Base-by-base conservation (phyloP, 768 basidiomycete genomes). In the Mycena vulgaris region DNA sequence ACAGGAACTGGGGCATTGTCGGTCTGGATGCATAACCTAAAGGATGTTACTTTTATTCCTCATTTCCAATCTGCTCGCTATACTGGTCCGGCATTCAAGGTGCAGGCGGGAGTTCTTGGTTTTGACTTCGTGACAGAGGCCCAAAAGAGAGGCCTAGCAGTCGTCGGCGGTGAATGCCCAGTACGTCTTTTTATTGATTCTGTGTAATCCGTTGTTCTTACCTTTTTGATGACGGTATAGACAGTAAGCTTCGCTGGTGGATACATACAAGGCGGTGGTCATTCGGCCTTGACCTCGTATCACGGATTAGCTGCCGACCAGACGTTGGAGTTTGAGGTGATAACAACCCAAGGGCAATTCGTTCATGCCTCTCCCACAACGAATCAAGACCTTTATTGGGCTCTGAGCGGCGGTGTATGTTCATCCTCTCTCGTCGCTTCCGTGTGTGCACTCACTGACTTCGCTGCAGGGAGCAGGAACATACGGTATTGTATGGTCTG, bases 311-410 rank as follows among this genome's bases (percentile, higher is more conserved):
- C 69, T 30, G 69, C 66, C n/a, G 75, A 72, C 66, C 78, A 76
- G 53, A 71, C 73, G 17, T 76, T 84, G 2, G 75, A 82, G 55
- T 79, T 82, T 68, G 81, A 81, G 51, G 77, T 85, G n/a, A 80
- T 85, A 28, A 85, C 84, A 3, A 80, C 85, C 3, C 76, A 80
- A 66, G 85, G 84, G 21, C 37, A 75, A 30, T 74, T 76, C 65
- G 72, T 70, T 63, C 78, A 71, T 73, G 80, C 69, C 66, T 80
- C 60, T 75, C 78, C 68, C 75, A 81, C 74, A 63, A 66, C 81
- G 61, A 82, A 85, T 56, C 37, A 67, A n/a, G 83, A 84, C 59
- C 77, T 86, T 0, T 85, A 81, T 73, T 86, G 79, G 74, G 84
- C 84, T 8, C 69, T 86, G 27, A 76, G 73, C 37, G 77, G 77